Conservation (phyloP, 306 rosid species). For the Datisca glomerata region DNA sequence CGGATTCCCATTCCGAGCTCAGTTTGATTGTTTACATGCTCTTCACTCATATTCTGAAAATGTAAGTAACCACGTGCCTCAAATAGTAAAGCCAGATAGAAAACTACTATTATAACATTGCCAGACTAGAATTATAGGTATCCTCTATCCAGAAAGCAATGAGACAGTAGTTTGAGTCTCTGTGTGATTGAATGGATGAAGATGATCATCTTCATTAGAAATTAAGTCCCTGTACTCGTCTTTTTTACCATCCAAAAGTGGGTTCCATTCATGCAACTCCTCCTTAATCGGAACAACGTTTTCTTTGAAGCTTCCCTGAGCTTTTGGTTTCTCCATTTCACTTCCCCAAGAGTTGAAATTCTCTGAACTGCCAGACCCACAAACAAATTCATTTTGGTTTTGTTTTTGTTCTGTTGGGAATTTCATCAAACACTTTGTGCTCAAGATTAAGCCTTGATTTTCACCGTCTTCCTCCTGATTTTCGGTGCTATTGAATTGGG, state of each 20-base stretch:
- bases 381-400: constrained; percentile 2
- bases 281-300: constrained; percentile 48
- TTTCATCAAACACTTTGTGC: too few species aligned
- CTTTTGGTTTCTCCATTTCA: constrained; percentile 22
- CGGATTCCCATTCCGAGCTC: too few species aligned
- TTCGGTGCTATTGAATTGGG: constrained; percentile 25
- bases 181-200: constrained; percentile 59
- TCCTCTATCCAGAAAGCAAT: constrained; percentile 33
- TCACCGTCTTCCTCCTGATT: constrained; percentile 21
- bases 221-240: constrained; percentile 17
- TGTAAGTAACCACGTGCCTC: too few species aligned
- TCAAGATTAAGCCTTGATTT: too few species aligned
- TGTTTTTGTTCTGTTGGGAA: too few species aligned
- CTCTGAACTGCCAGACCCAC: constrained; percentile 3
- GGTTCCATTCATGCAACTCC: constrained; percentile 31
- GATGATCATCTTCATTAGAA: constrained; percentile 43
- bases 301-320: constrained; percentile 35
- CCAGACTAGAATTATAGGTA: too few species aligned
- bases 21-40: too few species aligned
- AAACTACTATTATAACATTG: too few species aligned
- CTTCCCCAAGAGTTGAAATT: too few species aligned
- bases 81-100: too few species aligned
- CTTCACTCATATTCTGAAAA: too few species aligned
- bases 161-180: constrained; percentile 30
- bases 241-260: constrained; percentile 26